Conservation (phyloP, 1,284 basidiomycete genomes). For the Ustilago sp. region DNA sequence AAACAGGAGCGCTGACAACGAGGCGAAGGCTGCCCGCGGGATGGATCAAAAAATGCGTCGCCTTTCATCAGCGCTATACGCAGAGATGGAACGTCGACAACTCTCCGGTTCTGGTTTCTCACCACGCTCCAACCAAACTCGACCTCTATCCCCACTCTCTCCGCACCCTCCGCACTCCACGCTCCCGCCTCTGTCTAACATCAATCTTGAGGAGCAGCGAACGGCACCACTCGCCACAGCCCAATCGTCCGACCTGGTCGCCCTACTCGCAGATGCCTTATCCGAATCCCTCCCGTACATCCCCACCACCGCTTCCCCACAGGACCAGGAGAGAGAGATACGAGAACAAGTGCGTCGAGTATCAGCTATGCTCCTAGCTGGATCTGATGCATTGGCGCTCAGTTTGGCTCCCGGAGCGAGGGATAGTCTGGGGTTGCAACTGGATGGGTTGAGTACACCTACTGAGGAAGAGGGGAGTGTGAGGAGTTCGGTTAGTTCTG, state of each 20-base stretch:
- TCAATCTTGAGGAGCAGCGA: constrained; percentile 4
- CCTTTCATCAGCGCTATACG: constrained; percentile 38
- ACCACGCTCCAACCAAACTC: constrained; percentile 3
- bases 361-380: constrained; percentile 48
- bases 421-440: constrained; percentile 33
- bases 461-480: constrained; percentile 13
- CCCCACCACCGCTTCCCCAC: background rate
- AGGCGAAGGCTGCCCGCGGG: constrained; percentile 4
- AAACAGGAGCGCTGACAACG: background rate
- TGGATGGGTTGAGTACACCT: constrained; percentile 43
- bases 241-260: constrained; percentile 26
- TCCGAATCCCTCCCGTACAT: constrained; percentile 42
- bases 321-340: constrained; percentile 5
- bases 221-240: background rate
- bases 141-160: background rate
- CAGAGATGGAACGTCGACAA: constrained; percentile 49
- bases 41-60: constrained; percentile 36
- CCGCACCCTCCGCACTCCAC: background rate
- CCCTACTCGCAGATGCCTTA: constrained; percentile 42
- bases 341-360: constrained; percentile 36
- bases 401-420: constrained; percentile 47
- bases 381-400: constrained; percentile 49
- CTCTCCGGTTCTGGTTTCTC: constrained; percentile 27
- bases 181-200: constrained; percentile 3
- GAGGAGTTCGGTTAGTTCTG: background rate